Conservation (phyloP, 257 asterid species). For the Penstemon davidsonii region DNA sequence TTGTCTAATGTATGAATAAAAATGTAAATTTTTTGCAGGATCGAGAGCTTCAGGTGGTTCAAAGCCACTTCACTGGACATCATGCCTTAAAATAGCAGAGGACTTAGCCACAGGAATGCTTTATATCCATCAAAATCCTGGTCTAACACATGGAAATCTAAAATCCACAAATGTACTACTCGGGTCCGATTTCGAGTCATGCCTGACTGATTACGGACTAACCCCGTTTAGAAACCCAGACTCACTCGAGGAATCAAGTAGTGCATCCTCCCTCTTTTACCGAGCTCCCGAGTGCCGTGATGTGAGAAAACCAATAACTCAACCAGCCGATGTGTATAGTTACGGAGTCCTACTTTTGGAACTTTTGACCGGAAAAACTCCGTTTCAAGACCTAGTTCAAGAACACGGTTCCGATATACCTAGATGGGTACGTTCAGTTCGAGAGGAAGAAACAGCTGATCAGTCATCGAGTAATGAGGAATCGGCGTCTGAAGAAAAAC, state of each 20-base stretch:
- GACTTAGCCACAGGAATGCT: constrained; percentile 83
- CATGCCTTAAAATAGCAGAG: constrained; percentile 94
- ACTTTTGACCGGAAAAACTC: constrained; percentile 88
- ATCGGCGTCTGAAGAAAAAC: constrained; percentile 75
- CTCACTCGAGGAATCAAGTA: constrained; percentile 54
- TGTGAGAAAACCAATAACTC: constrained; percentile 56
- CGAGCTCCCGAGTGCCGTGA: constrained; percentile 93
- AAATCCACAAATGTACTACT: constrained; percentile 83
- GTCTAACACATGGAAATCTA: constrained; percentile 82
- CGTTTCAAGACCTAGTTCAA: constrained; percentile 86
- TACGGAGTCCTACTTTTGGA: constrained; percentile 83
- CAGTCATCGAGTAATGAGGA: constrained; percentile 70
- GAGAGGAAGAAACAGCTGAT: constrained; percentile 76
- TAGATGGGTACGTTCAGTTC: constrained; percentile 69
- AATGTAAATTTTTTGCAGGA: constrained; percentile 40
- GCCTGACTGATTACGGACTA: constrained; percentile 90
- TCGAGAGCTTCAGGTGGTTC: constrained; percentile 88
- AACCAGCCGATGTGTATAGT: constrained; percentile 86
- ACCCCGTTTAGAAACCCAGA: constrained; percentile 64
- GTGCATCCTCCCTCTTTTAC: constrained; percentile 84
- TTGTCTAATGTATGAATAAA: too few species aligned
- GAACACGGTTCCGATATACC: constrained; percentile 83
- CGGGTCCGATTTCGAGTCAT: constrained; percentile 91
- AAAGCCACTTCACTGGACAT: constrained; percentile 99
- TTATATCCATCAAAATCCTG: constrained; percentile 89